These are phyloP conservation scores for Mrakia gelida DNA, from an alignment of 768 basidiomycete species.

Conservation along the genomic window DNA sequence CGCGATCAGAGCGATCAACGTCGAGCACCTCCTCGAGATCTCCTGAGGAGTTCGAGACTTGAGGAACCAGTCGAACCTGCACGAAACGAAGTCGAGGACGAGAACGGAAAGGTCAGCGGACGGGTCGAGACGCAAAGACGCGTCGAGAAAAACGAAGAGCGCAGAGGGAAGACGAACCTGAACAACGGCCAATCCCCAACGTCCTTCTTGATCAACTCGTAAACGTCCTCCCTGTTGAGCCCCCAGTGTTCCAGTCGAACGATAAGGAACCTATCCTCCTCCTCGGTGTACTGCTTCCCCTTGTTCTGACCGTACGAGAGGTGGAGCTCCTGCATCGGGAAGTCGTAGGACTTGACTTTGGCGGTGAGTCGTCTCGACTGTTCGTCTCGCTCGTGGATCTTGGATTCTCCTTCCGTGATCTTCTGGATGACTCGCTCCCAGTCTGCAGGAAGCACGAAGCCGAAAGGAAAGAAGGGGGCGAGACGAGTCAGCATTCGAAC, in stretches of 20 bases:
- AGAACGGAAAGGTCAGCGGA: not conserved
- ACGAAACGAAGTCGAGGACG: slow-evolving; percentile 14
- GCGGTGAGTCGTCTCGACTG: slow-evolving; percentile 65
- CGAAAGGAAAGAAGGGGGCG: not conserved
- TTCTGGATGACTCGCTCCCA: slow-evolving; percentile 74
- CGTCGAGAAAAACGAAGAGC: not conserved
- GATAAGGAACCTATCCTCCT: slow-evolving; percentile 92
- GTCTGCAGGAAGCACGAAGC: slow-evolving; percentile 50
- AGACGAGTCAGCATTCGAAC: not conserved
- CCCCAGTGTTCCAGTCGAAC: slow-evolving; percentile 86
- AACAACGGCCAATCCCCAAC: slow-evolving; percentile 96
- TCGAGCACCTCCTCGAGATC: slow-evolving; percentile 79
- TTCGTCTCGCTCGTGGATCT: slow-evolving; percentile 70
- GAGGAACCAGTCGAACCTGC: slow-evolving; percentile 90
- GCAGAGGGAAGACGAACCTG: slow-evolving; percentile 49
- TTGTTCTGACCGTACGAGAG: slow-evolving; percentile 89
- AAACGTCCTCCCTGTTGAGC: slow-evolving; percentile 74
- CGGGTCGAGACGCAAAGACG: too few relatives aligned
- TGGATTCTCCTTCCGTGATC: slow-evolving; percentile 81
- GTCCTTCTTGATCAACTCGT: slow-evolving; percentile 92
- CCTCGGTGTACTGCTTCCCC: slow-evolving; percentile 93
- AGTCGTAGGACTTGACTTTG: slow-evolving; percentile 76
- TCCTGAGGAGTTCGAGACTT: slow-evolving; percentile 89
- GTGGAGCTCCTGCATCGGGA: slow-evolving; percentile 96
- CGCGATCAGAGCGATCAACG: slow-evolving; percentile 81